Evolutionary conservation across 192 early-diverging fungal species (phyloP), one percentile per base, ranked within the genome.

Genomic region (Phycomyces nitens): DNA sequence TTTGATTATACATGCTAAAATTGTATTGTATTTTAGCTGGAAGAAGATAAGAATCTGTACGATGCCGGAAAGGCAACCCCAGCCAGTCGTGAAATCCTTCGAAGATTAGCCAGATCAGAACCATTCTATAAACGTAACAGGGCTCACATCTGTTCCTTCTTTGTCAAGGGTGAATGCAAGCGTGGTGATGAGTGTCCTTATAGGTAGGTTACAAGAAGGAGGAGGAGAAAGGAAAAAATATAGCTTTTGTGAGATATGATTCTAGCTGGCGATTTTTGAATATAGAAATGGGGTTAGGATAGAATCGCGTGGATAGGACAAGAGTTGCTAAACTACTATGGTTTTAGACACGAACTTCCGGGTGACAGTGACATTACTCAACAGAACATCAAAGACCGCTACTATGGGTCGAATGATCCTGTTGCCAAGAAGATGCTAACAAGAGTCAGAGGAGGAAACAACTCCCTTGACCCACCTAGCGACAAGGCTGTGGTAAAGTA

Each of bases 171-270:
- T 54, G 85, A 92, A 57, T 99, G 97, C 72, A 99, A 86, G 21
- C 88, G 97, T 29, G 97, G 96, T 41, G 90, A 86, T 41, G 90
- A 91, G 65, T 99, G 97, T 68, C 96, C 97, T 12, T 98, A 94
- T 73, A 77, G 84, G 76, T 79, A 68, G 29, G 7, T 54, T 26
- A 38, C n/a, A 27, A 60, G 24, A 1, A 3, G 41, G 7, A 9
- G 3, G 12, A 26, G 0, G 58, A 56, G 21, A 50, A 24, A 34
- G 21, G 43, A 39, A 40, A 42, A 26, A 1, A 62, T 53, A 49
- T 24, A 34, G 3, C 29, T 7, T 34, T 7, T 34, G 29, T 34
- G 2, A 7, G 7, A 34, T 34, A 34, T 54, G 23, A 49, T 56
- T 9, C 0, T 40, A 18, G 42, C 10, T 44, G 9, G 41, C n/a